A percentile compares a stretch with the other conserved stretches of the same genome.
Conservation (phyloP, 176 grass and related monocot species). For the maize (Zea mays) region DNA sequence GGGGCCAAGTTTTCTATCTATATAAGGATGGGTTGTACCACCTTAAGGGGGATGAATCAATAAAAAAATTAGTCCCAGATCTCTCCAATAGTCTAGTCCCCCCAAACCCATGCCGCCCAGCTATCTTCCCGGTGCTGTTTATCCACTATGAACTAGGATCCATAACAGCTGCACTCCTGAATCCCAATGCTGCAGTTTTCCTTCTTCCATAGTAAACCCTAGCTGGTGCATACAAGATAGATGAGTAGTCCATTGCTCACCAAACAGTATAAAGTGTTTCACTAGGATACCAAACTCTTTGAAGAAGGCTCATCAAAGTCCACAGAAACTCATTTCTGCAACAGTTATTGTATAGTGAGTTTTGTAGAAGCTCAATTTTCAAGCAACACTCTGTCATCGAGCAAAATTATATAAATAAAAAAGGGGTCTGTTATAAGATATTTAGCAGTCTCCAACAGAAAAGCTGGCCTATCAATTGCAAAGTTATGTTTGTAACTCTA, state of each 20-base stretch:
- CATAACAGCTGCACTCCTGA: too few species aligned
- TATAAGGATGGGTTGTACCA: too few species aligned
- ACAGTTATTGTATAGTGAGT: neutral
- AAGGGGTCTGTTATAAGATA: neutral
- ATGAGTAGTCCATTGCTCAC: neutral
- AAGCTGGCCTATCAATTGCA: neutral
- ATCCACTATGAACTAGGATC: too few species aligned
- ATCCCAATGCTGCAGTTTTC: neutral
- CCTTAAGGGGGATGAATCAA: too few species aligned
- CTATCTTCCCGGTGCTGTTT: too few species aligned
- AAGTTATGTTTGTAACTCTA: neutral
- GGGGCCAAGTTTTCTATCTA: too few species aligned
- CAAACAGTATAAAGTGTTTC: neutral
- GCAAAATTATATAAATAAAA: conserved; percentile 4
- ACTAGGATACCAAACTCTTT: neutral
- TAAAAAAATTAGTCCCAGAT: too few species aligned
- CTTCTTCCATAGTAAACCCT: neutral
- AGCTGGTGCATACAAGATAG: neutral
- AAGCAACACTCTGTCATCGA: neutral
- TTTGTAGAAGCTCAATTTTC: neutral
- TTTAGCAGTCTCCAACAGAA: neutral
- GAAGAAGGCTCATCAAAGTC: neutral
- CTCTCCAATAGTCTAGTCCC: too few species aligned
- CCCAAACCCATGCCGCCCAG: too few species aligned
- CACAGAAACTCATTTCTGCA: neutral